These are phyloP conservation scores for Rhodotorula graminis DNA, from an alignment of 768 basidiomycete genomes.

Conservation along the genomic window DNA sequence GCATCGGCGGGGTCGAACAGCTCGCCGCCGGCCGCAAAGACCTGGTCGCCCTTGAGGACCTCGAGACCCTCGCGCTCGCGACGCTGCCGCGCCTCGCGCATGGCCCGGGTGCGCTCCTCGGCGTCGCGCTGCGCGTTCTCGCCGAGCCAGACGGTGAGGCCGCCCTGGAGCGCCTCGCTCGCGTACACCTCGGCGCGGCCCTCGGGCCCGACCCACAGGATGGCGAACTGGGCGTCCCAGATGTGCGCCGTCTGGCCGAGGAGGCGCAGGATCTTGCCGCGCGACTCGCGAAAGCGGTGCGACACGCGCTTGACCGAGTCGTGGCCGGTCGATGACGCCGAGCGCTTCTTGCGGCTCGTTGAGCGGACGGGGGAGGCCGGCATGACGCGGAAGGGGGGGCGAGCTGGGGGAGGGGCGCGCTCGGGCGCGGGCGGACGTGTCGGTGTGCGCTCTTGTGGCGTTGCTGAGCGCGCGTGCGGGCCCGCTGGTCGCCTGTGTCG, in stretches of 20 bases:
- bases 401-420: no score
- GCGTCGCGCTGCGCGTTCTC: conserved; percentile 22
- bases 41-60: conserved; percentile 27
- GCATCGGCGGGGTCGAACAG: neutral
- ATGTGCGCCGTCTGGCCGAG: conserved; percentile 48
- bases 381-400: neutral
- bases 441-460: neutral
- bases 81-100: conserved; percentile 25
- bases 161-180: conserved; percentile 46
- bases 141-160: conserved; percentile 40
- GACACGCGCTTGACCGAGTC: neutral
- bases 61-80: neutral
- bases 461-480: no score
- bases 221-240: conserved; percentile 49
- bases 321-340: neutral
- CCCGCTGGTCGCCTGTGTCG: no score
- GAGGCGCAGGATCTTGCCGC: conserved; percentile 47
- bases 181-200: conserved; percentile 48
- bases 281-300: conserved; percentile 25
- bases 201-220: conserved; percentile 48
- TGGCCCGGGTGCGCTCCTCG: neutral
- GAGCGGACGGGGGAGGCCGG: neutral
- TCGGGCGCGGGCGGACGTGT: no score
- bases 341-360: neutral
- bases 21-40: conserved; percentile 8